These are phyloP conservation scores for Kandelia obovata DNA, from an alignment of 345 rosid species.

Conservation along the genomic window DNA sequence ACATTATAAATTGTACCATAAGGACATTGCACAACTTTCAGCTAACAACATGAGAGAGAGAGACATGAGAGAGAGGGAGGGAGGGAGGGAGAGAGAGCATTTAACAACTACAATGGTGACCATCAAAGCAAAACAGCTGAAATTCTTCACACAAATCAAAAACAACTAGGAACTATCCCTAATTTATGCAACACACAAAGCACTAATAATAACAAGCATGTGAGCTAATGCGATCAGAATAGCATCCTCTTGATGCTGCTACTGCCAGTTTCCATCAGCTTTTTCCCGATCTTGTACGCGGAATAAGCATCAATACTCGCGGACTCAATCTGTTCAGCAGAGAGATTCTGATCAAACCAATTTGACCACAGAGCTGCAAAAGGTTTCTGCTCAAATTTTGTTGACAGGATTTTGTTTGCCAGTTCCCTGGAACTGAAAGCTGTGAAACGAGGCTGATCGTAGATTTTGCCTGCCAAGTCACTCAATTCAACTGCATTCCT, in stretches of 20 bases:
- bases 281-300: slow-evolving; percentile 27
- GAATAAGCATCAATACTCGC: slow-evolving; percentile 30
- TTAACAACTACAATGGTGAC: too few relatives aligned
- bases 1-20: too few relatives aligned
- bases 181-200: too few relatives aligned
- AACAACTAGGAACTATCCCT: too few relatives aligned
- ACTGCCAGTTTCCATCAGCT: slow-evolving; percentile 24
- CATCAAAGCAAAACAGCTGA: too few relatives aligned
- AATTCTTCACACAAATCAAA: too few relatives aligned
- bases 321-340: slow-evolving; percentile 25
- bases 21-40: too few relatives aligned
- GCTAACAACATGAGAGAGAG: too few relatives aligned
- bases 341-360: slow-evolving; percentile 27
- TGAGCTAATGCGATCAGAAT: neutral
- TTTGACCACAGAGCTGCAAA: slow-evolving; percentile 25
- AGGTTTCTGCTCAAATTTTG: slow-evolving; percentile 21
- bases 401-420: slow-evolving; percentile 13
- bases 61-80: too few relatives aligned
- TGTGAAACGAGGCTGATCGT: slow-evolving; percentile 25
- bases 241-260: slow-evolving; percentile 27
- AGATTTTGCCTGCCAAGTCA: slow-evolving; percentile 25
- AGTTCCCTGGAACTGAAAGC: slow-evolving; percentile 22
- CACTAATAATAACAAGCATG: too few relatives aligned
- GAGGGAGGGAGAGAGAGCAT: too few relatives aligned
- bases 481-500: slow-evolving; percentile 27